Base-by-base conservation (phyloP, 805 yeast genomes). In the Priceomyces melissophilus region DNA sequence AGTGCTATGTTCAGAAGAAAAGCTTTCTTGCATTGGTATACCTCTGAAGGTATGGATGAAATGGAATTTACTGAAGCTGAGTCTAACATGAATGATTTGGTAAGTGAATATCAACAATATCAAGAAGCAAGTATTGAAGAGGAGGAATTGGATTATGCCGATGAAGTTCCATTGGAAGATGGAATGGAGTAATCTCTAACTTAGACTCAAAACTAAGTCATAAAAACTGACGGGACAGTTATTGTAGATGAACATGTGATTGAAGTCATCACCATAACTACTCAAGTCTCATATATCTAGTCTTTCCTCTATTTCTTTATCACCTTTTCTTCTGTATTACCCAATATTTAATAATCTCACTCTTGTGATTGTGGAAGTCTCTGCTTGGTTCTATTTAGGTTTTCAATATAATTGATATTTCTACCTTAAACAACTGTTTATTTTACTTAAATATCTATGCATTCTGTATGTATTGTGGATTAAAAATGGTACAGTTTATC, bases 11-110 rank as follows among this genome's bases (percentile, higher is more conserved):
- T 85, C 69, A 79, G 87, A 63, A 87, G 93, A 73, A 85, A 84
- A 66, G 96, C 96, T 49, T 89, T 89, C 81, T 82, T 89, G 70
- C 96, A 89, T 68, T 89, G 96, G 96, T 89, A 87, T 70, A 86
- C 93, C 8, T 78, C 83, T 53, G 96, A 89, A 69, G 96, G 96
- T 72, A 89, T 89, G 96, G 96, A 89, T 60, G 95, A 84, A 70
- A 76, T 82, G 75, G 96, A 89, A 71, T 89, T 89, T 67, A 79
- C 88, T 43, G 96, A 89, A 72, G 96, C 96, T 40, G 95, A 87
- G 70, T 82, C 91, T 41, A 86, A 89, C 63, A 81, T 89, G 89
- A 79, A 78, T 53, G 96, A 89, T 67, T 75, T 89, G 60, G 89
- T 88, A 42, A 79, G 82, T 58, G 96, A 89, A 68, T 70, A 89